Conservation (phyloP, 768 basidiomycete genomes). For the Hypsizygus marmoreus region DNA sequence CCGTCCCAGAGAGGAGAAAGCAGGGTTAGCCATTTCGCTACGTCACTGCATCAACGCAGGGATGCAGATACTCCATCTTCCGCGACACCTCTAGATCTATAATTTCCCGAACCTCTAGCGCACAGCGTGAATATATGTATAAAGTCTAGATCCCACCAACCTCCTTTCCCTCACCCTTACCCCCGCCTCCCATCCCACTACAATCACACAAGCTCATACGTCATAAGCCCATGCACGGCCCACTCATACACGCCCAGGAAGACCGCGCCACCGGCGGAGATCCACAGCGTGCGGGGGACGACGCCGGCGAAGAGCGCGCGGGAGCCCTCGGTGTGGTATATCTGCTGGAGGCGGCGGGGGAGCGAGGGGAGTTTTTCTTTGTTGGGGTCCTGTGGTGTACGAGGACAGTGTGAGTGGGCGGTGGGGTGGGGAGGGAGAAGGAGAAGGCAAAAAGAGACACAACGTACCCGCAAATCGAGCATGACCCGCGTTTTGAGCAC, state of each 20-base stretch:
- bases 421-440: background rate
- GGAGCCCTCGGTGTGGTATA: conserved; percentile 72
- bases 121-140: background rate
- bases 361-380: conserved; percentile 57
- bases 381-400: conserved; percentile 44
- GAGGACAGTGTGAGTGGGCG: background rate
- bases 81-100: conserved; percentile 2
- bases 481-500: conserved; percentile 97
- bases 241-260: conserved; percentile 98
- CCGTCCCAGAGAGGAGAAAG: too few relatives aligned
- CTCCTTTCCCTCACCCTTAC: too few relatives aligned
- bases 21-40: too few relatives aligned
- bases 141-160: too few relatives aligned
- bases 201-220: too few relatives aligned
- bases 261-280: conserved; percentile 94
- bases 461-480: conserved; percentile 80
- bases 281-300: conserved; percentile 93
- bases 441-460: too few relatives aligned
- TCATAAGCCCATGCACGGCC: conserved; percentile 55
- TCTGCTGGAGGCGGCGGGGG: conserved; percentile 55
- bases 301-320: conserved; percentile 83
- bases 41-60: too few relatives aligned
- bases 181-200: too few relatives aligned
- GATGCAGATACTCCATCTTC: conserved; percentile 6
- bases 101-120: background rate